phyloP scores from a whole-genome alignment of 2,329 filamentous ascomycete species.

The Trichophyton equinum region DNA sequence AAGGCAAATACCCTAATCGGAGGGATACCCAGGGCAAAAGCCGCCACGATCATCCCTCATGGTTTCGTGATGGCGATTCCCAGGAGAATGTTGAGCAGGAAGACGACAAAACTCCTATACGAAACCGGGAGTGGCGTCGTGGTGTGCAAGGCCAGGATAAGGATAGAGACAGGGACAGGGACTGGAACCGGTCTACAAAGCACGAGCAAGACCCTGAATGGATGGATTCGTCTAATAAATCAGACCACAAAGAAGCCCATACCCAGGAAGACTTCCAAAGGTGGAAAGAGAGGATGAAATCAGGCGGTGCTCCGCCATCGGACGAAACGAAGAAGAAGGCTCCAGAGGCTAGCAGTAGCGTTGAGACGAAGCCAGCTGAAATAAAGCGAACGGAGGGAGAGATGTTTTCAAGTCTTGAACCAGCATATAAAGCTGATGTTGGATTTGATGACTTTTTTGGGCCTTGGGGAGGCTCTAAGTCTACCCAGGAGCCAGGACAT shows the following conservation, averaged over 20 bases:
- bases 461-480: slow-evolving; percentile 41
- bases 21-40: slow-evolving; percentile 54
- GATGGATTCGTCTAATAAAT: slow-evolving; percentile 60
- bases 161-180: slow-evolving; percentile 34
- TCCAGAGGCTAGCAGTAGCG: slow-evolving; percentile 16
- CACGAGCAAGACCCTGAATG: slow-evolving; percentile 79
- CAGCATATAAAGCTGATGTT: slow-evolving; percentile 51
- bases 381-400: slow-evolving; percentile 34
- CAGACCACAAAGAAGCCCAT: slow-evolving; percentile 56
- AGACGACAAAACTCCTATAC: slow-evolving; percentile 36
- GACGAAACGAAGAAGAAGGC: slow-evolving; percentile 35
- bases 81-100: slow-evolving; percentile 24
- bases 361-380: slow-evolving; percentile 32
- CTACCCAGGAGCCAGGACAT: slow-evolving; percentile 29
- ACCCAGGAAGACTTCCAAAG: slow-evolving; percentile 88
- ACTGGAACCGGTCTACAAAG: slow-evolving; percentile 42
- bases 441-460: slow-evolving; percentile 70
- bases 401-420: slow-evolving; percentile 43
- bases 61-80: slow-evolving; percentile 51
- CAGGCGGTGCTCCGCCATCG: slow-evolving; percentile 39
- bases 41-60: slow-evolving; percentile 54
- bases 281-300: slow-evolving; percentile 87
- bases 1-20: slow-evolving; percentile 41
- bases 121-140: slow-evolving; percentile 54
- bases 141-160: slow-evolving; percentile 34